Evolutionary conservation across 768 basidiomycete genomes (phyloP).

Genomic region (Xerocomus potaroensis): DNA sequence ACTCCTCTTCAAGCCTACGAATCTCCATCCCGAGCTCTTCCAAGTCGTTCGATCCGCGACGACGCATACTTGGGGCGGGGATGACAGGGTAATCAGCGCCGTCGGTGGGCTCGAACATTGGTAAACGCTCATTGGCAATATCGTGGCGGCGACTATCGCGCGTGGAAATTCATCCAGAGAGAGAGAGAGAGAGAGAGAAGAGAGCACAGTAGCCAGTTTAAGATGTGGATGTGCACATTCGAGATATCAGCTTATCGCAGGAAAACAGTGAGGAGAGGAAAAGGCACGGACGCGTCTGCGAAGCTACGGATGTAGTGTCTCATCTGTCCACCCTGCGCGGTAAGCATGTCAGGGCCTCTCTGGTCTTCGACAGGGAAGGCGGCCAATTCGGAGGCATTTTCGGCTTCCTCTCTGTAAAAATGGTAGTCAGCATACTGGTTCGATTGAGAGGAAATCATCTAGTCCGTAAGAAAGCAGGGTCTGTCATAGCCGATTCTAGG

Average conservation of each 20-base stretch:
- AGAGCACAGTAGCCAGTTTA: no score
- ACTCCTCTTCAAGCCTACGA: slow-evolving; percentile 56
- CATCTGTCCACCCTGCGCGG: slow-evolving; percentile 57
- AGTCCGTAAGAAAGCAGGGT: no score
- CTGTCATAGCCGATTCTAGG: no score
- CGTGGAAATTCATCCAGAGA: not conserved
- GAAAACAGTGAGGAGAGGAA: not conserved
- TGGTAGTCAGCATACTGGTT: not conserved
- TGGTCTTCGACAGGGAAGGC: slow-evolving; percentile 34
- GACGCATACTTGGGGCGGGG: slow-evolving; percentile 61
- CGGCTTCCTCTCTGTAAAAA: slow-evolving; percentile 63
- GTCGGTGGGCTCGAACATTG: slow-evolving; percentile 42
- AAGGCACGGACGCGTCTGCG: slow-evolving; percentile 63
- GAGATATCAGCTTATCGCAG: not conserved
- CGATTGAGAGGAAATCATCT: not conserved
- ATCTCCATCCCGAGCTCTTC: slow-evolving; percentile 63
- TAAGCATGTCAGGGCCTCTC: slow-evolving; percentile 52
- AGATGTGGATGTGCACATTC: no score
- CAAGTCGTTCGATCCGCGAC: slow-evolving; percentile 35
- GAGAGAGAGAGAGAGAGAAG: not conserved
- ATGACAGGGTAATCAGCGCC: slow-evolving; percentile 40
- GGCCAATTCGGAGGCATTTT: slow-evolving; percentile 67
- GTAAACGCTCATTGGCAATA: slow-evolving; percentile 70
- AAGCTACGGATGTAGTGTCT: slow-evolving; percentile 63
- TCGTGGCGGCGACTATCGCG: slow-evolving; percentile 61